Conservation (phyloP, 352 stramenopile genomes). For the Globisporangium ultimum region DNA sequence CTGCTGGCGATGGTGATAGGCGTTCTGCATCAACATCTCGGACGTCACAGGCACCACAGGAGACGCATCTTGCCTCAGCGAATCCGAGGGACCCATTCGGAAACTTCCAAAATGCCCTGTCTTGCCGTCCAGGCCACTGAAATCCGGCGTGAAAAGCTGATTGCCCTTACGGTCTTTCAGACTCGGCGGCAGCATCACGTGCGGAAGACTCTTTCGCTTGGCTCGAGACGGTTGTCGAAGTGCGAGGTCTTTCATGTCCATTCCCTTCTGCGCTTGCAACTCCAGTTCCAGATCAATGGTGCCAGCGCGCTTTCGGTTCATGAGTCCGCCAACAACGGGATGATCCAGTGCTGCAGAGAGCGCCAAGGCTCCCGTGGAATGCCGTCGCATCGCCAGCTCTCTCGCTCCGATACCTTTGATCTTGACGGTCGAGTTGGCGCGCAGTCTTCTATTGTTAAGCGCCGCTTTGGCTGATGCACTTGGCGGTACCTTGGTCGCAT, state of each 20-base stretch:
- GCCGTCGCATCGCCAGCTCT: slow-evolving; percentile 22
- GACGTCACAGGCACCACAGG: slow-evolving; percentile 28
- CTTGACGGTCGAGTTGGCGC: slow-evolving; percentile 9
- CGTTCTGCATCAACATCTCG: slow-evolving; percentile 22
- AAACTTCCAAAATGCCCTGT: slow-evolving; percentile 21
- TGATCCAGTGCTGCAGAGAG: slow-evolving; percentile 23
- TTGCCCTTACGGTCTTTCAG: slow-evolving; percentile 28
- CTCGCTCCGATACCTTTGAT: slow-evolving; percentile 6
- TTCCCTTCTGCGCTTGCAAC: slow-evolving; percentile 8
- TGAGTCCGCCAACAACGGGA: slow-evolving; percentile 4
- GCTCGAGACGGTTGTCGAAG: slow-evolving; percentile 22
- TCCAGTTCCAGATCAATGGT: slow-evolving; percentile 18
- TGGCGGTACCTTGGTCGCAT: neutral
- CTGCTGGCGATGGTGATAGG: slow-evolving; percentile 20
- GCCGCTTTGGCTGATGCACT: neutral
- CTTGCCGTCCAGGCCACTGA: slow-evolving; percentile 10
- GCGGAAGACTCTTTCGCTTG: slow-evolving; percentile 45
- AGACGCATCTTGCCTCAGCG: slow-evolving; percentile 27
- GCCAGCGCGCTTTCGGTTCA: slow-evolving; percentile 14
- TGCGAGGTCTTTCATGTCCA: slow-evolving; percentile 18
- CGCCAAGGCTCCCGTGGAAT: slow-evolving; percentile 45
- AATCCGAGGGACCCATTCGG: neutral
- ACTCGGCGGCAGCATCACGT: slow-evolving; percentile 23
- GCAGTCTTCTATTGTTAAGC: slow-evolving; percentile 4
- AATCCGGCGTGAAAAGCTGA: slow-evolving; percentile 23